Evolutionary conservation across 2,329 filamentous ascomycete species (phyloP), one percentile per base, ranked within the genome.

Genomic region (Trichocomaceae sp.): DNA sequence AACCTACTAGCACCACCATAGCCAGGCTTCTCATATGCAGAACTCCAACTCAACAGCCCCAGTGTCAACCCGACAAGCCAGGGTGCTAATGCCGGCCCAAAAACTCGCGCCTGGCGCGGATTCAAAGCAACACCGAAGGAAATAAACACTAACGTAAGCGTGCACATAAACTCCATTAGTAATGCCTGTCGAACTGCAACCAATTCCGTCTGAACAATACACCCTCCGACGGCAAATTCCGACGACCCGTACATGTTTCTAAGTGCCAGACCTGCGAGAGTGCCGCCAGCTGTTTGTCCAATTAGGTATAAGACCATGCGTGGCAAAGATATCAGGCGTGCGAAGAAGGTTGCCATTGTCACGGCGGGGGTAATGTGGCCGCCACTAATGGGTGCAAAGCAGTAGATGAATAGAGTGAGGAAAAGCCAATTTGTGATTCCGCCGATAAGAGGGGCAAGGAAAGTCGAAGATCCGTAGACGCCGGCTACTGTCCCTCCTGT

Each of bases 341-440:
- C 72, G 22, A 79, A 74, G 56, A 82, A 76, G 2, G 78, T 79
- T 2, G 76, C 72, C 47, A 81, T 72, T 0, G 78, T 80, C 57
- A 82, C 79, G 31, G 76, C 66, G 1, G 79, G 79, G 59, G 79
- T 82, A 54, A 82, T 64, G 60, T 82, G 79, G 1, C 75, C 79
- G 39, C 79, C 78, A 2, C 75, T 77, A 0, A 75, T 73, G 0
- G 77, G 74, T 4, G 71, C 75, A 13, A 76, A 74, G 8, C 73
- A 73, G 59, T 75, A 79, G 47, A 81, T 78, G 60, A 80, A 76
- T 1, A 78, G 61, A 0, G 77, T 64, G 15, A 79, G 64, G 47
- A 77, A 59, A 20, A 74, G 58, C 10, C 68, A 62, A 56, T 72
- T 78, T 54, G 68, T 67, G 37, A 77, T 63, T 13, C 70, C 69